Evolutionary conservation across 768 basidiomycete genomes (phyloP).

Genomic region (Exidia glandulosa): DNA sequence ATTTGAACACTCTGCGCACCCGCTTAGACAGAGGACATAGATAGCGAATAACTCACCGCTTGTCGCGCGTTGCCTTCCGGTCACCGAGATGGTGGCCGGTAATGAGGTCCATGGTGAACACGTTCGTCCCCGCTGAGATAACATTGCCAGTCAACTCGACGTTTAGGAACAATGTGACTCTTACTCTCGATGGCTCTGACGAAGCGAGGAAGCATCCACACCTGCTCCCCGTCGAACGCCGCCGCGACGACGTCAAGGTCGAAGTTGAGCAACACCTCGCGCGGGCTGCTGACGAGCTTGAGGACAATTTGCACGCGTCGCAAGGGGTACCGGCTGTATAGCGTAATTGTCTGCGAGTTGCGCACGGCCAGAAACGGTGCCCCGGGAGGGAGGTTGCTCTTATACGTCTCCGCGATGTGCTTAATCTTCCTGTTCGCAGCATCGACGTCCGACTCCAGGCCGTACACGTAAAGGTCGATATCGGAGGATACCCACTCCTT

Average conservation of each 20-base stretch:
- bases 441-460: conserved; percentile 3
- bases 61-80: conserved; percentile 6
- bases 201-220: conserved; percentile 8
- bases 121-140: conserved; percentile 5
- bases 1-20: conserved; percentile 8
- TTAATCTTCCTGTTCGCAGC: conserved; percentile 5
- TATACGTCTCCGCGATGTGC: conserved; percentile 5
- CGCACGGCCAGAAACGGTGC: conserved; percentile 5
- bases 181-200: conserved; percentile 8
- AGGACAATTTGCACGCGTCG: conserved; percentile 7
- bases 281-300: conserved; percentile 2
- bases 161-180: background rate
- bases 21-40: background rate
- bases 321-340: conserved; percentile 4
- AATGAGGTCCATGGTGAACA: conserved; percentile 9
- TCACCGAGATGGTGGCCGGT: conserved; percentile 8
- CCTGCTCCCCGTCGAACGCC: conserved; percentile 5
- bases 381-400: conserved; percentile 1
- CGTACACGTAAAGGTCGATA: conserved; percentile 8
- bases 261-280: conserved; percentile 9
- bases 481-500: conserved; percentile 5
- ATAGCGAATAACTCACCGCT: background rate
- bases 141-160: too few relatives aligned
- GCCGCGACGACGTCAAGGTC: conserved; percentile 8
- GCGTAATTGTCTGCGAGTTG: conserved; percentile 7